Evolutionary conservation across 176 grass and related monocot species (phyloP).

Genomic region (Musa acuminata): DNA sequence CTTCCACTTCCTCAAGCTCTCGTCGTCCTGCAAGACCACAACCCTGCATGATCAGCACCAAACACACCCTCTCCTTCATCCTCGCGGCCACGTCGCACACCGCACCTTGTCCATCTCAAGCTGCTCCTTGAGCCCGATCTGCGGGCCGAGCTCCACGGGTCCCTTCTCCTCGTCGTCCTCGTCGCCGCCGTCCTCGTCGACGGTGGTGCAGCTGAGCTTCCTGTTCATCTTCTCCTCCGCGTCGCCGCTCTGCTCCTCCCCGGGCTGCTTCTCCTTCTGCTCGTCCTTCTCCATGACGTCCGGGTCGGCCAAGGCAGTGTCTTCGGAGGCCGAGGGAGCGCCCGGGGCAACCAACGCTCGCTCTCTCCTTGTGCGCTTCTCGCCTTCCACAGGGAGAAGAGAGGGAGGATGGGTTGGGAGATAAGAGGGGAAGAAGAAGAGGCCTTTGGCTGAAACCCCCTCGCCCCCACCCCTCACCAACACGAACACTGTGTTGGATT

Average conservation of each 20-base stretch:
- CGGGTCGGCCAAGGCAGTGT: constrained; percentile 10
- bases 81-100: neutral
- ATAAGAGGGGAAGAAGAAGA: constrained; percentile 1
- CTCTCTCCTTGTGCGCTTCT: neutral
- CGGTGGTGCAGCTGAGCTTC: constrained; percentile 28
- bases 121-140: constrained; percentile 90
- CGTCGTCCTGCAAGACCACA: constrained; percentile 52
- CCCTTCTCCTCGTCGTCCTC: constrained; percentile 36
- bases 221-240: constrained; percentile 14
- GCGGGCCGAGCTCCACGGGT: constrained; percentile 62
- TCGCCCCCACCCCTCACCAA: neutral
- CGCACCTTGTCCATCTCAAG: constrained; percentile 96
- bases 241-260: neutral
- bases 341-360: constrained; percentile 66
- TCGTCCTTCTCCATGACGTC: constrained; percentile 2
- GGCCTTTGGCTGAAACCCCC: neutral
- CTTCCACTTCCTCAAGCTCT: constrained; percentile 96
- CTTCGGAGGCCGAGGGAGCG: constrained; percentile 43
- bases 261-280: neutral
- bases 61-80: neutral
- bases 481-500: too few relatives aligned
- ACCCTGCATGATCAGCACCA: neutral
- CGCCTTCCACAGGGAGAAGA: constrained; percentile 29
- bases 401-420: constrained; percentile 23
- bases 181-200: constrained; percentile 29